Base-by-base conservation (phyloP, 1,284 basidiomycete species). In the Tylopilus orsonianus region DNA sequence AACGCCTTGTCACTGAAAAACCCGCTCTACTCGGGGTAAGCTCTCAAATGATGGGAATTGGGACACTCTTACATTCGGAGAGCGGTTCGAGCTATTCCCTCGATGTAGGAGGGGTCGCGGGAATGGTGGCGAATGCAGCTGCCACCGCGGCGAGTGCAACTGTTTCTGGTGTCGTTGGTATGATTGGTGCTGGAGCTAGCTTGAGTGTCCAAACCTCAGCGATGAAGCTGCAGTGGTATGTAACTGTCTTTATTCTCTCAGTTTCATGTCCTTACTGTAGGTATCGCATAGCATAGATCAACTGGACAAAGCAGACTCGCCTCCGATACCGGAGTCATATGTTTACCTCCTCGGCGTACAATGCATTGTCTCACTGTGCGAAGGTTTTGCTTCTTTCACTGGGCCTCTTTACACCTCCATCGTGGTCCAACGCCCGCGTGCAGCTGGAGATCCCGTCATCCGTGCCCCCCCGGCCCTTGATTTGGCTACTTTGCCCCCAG, bases 301-400 rank as follows among this genome's bases (percentile, higher is more conserved):
- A 65, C 81, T 96, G 14, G 94, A 97, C 72, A 97, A 99, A 69
- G 86, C 92, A 0, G 97, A 99, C 59, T 85, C 95, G 0, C 97
- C 97, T 0, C 75, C 81, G 0, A 91, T 96, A 41, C 94, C 94
- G 0, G 93, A 98, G 53, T 81, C 90, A 0, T 98, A 99, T 66
- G 80, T 93, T 48, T 97, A 95, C 64, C 83, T 97, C 2, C 81
- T 99, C 1, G 89, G 87, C 1, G 78, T 97, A 0, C 94, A 98
- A 61, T 93, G 90, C 56, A 78, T 97, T 7, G 80, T 90, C 18
- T 87, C 91, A 0, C 74, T 99, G 2, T 92, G 90, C 41, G 92
- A 97, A 61, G 93, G 93, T 4, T 87, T 98, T 50, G 87, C 87
- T 0, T 71, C 80, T 0, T 86, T 82, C 56, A 81, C 83, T 0